phyloP scores from a whole-genome alignment of 1,284 basidiomycete species.

The Takashimella koratensis region DNA sequence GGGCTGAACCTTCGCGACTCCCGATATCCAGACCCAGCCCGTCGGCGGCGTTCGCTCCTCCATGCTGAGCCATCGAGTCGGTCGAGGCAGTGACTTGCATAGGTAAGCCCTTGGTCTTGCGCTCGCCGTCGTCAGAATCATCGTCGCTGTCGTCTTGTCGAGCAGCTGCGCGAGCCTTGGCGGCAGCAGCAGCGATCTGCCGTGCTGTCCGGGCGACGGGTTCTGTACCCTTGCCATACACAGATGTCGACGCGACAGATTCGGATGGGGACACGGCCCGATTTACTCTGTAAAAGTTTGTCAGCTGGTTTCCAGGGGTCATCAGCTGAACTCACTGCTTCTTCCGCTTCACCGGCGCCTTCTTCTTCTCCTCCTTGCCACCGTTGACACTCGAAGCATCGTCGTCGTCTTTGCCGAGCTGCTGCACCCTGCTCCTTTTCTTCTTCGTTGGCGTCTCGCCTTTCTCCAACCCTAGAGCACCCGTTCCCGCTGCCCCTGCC shows the following conservation, averaged over 20 bases:
- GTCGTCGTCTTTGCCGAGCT: slow-evolving; percentile 39
- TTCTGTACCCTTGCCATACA: slow-evolving; percentile 31
- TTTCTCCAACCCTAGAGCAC: slow-evolving; percentile 8
- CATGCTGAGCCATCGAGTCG: slow-evolving; percentile 20
- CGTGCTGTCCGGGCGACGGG: slow-evolving; percentile 37
- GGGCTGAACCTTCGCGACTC: slow-evolving; percentile 16
- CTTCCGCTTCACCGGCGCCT: slow-evolving; percentile 32
- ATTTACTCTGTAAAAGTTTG: slow-evolving; percentile 20
- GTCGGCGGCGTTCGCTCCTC: slow-evolving; percentile 8
- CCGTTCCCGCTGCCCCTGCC: slow-evolving; percentile 1
- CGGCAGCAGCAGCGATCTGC: slow-evolving; percentile 43
- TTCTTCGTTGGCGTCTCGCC: slow-evolving; percentile 42
- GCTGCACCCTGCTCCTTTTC: slow-evolving; percentile 35
- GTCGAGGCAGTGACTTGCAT: slow-evolving; percentile 24
- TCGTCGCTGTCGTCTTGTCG: slow-evolving; percentile 15
- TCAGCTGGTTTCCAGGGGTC: neutral
- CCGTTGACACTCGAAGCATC: slow-evolving; percentile 36
- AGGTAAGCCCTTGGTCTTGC: slow-evolving; percentile 13
- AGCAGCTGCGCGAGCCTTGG: slow-evolving; percentile 31
- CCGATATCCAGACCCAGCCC: slow-evolving; percentile 17
- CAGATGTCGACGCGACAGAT: slow-evolving; percentile 39
- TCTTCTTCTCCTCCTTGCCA: slow-evolving; percentile 36
- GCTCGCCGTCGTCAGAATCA: slow-evolving; percentile 28
- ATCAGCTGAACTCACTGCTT: slow-evolving; percentile 31
- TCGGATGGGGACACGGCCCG: slow-evolving; percentile 42